Evolutionary conservation across 129 eudicot genomes (phyloP), one percentile per base, ranked within the genome.

Genomic region (Flaveria sonorensis): DNA sequence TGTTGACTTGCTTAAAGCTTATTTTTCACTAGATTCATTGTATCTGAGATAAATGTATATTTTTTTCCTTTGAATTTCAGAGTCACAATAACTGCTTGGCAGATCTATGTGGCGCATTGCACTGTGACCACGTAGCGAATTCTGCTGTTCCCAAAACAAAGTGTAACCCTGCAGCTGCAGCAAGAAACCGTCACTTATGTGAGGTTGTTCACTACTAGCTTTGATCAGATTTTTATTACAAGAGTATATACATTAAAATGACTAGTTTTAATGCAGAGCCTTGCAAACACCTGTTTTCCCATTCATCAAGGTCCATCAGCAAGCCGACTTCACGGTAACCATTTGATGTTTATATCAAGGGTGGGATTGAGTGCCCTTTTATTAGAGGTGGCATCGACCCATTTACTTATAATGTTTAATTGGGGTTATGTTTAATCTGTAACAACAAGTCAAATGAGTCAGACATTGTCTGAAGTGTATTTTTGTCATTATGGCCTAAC

Each of bases 101-200:
- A 45, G 96, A 93, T 71, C 68, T 90, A 65, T 93, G 98, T 79
- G 97, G 97, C 50, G 98, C 98, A 15, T 75, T 93, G 76, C 98
- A 93, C 78, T 93, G 98, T 79, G 97, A 90, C 69, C 86, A 79
- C 65, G 76, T 68, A 70, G 71, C 81, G 67, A 83, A 81, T 76
- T 75, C 85, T 18, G 64, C 68, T 15, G 77, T 82, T 78, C 96
- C 81, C 45, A 90, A 89, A 80, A 67, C 86, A 50, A 93, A 89
- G 84, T 93, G 98, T 82, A 93, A 90, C 77, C 96, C 98, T 70
- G 98, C 97, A 56, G 97, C 97, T 73, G 92, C 96, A 77, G 78
- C 88, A 43, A 90, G 89, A 78, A 93, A 90, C 70, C 96, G 80
- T 9, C 98, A 90, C 74, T 82, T 88, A 64, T 93, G 98, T 79